Base-by-base conservation (phyloP, 495 filamentous ascomycete species). In the Penicillium lividum region DNA sequence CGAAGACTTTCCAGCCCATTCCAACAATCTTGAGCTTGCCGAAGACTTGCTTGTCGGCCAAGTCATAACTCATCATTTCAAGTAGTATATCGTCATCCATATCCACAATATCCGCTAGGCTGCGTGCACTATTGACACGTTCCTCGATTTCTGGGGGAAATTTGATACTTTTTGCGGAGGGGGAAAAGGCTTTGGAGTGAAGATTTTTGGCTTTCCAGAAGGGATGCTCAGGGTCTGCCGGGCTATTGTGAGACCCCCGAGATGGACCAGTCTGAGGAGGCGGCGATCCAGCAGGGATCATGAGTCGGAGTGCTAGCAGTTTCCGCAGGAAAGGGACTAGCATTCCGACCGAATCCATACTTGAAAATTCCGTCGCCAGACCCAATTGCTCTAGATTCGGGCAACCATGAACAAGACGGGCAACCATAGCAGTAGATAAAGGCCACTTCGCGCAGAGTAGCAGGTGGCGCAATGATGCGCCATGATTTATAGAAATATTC, bases 311-410 rank as follows among this genome's bases (percentile, higher is more conserved):
- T 0, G 73, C 76, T 1, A 58, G 66, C 4, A 83, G 60, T 8
- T 81, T 79, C 1, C 75, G 71, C 5, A 83, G 73, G 61, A 83
- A 81, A 0, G 79, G 80, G 36, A 81, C 66, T 1, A 81, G 62
- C 27, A 80, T 66, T 2, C 69, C 68, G 4, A 82, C 46, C 2
- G 73, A 68, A 4, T 80, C 74, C 66, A 83, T 69, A 53, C 70
- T 72, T 16, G 67, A 67, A 7, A 73, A 62, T 2, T 82, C 78
- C 7, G 75, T 73, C 27, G 78, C 78, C n/a, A 82, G 64, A 38
- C 67, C 77, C 8, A 88, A 67, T 61, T 88, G 83, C 59, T 87
- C 83, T 18, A 86, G 66, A 51, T 86, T 80, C 4, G 82, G 84
- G 57, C 83, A 85, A 27, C 62, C 67, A 40, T 79, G 77, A 13